These are phyloP conservation scores for Myxozyma nipponensis DNA, from an alignment of 805 yeast species.

Conservation along the genomic window DNA sequence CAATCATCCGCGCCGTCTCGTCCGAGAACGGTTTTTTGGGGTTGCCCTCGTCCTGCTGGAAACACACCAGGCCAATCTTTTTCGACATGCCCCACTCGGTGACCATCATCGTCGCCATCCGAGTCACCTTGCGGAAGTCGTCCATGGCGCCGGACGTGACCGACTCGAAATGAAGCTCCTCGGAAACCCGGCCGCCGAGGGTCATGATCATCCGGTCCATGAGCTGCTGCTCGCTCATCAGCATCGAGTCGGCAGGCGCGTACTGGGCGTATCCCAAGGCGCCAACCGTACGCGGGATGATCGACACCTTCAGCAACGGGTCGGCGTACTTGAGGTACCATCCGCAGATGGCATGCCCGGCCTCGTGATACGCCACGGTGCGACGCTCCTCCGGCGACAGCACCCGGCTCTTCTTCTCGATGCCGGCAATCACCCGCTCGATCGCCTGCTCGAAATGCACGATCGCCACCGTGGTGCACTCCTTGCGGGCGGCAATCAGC, in stretches of 20 bases:
- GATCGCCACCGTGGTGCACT: constrained; percentile 64
- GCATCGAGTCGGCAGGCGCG: constrained; percentile 85
- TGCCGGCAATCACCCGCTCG: constrained; percentile 94
- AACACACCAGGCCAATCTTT: constrained; percentile 77
- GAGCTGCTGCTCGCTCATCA: constrained; percentile 72
- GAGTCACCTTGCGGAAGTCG: constrained; percentile 93
- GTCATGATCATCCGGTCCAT: constrained; percentile 94
- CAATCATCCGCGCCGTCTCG: constrained; percentile 75
- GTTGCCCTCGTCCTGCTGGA: constrained; percentile 65
- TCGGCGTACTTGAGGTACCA: constrained; percentile 92
- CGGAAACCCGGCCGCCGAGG: constrained; percentile 94
- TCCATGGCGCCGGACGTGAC: constrained; percentile 96
- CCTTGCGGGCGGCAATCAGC: constrained; percentile 85
- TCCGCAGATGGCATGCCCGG: constrained; percentile 98
- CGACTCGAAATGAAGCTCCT: constrained; percentile 85
- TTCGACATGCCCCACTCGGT: constrained; percentile 86
- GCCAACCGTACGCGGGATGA: constrained; percentile 95
- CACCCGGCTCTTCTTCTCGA: constrained; percentile 83
- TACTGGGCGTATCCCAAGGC: constrained; percentile 98
- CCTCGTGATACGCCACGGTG: constrained; percentile 95
- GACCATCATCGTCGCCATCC: constrained; percentile 92
- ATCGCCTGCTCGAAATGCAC: constrained; percentile 92
- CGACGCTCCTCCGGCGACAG: constrained; percentile 81
- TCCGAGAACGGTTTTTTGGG: constrained; percentile 87
- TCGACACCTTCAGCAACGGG: constrained; percentile 90